Evolutionary conservation across 129 eudicot genomes (phyloP).

Genomic region (Tagetes patula): DNA sequence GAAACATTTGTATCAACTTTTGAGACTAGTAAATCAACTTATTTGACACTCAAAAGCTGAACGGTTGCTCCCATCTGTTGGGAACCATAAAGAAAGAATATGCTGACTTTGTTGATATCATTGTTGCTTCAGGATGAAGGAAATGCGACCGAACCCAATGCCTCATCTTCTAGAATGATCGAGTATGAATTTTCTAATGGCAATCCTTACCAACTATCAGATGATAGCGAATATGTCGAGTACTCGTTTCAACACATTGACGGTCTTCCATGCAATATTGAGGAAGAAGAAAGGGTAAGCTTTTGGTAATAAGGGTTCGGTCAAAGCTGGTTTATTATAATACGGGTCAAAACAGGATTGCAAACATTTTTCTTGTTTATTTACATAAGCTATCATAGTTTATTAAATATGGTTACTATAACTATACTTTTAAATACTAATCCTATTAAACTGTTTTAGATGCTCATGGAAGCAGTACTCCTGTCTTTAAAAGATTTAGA

Average conservation of each 20-base stretch:
- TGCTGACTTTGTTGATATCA: neutral
- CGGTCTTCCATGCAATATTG: constrained; percentile 75
- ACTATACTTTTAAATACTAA: neutral
- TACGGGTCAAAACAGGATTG: neutral
- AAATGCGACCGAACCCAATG: constrained; percentile 37
- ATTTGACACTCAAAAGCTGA: neutral
- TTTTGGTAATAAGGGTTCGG: neutral
- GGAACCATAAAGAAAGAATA: neutral
- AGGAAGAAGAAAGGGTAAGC: constrained; percentile 89
- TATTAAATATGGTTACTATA: neutral
- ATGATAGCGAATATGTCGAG: constrained; percentile 85
- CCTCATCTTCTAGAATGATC: constrained; percentile 85
- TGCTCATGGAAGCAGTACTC: constrained; percentile 80
- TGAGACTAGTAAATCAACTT: neutral
- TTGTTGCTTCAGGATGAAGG: constrained; percentile 64
- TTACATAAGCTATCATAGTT: neutral
- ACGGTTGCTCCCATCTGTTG: neutral
- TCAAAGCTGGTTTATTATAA: neutral
- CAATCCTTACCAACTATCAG: constrained; percentile 48
- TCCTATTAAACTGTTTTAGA: constrained; percentile 34
- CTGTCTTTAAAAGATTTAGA: constrained; percentile 72
- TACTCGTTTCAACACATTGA: constrained; percentile 67
- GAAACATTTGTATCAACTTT: constrained; percentile 12
- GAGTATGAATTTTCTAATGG: constrained; percentile 71
- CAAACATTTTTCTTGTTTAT: neutral